A percentile compares a stretch with the other conserved stretches of the same genome.
These are phyloP conservation scores for Clonostachys byssicola DNA, from an alignment of 2,329 filamentous ascomycete species.

Conservation along the genomic window DNA sequence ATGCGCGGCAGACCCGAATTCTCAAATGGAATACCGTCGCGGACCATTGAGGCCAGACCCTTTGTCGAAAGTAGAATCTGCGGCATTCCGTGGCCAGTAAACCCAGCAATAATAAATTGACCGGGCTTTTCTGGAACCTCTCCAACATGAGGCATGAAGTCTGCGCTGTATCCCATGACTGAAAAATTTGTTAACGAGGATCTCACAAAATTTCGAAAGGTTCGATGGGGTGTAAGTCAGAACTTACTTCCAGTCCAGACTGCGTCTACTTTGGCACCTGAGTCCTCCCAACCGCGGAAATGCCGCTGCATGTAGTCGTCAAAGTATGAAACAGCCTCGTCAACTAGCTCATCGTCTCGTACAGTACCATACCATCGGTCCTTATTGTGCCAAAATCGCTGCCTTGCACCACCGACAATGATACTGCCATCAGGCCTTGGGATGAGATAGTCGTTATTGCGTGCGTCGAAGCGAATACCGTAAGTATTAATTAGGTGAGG, in stretches of 20 bases:
- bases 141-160: constrained; percentile 38
- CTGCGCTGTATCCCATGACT: constrained; percentile 37
- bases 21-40: constrained; percentile 17
- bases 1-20: constrained; percentile 27
- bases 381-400: constrained; percentile 20
- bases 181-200: no score
- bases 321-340: constrained; percentile 35
- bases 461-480: constrained; percentile 10
- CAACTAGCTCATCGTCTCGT: constrained; percentile 40
- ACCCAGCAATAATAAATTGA: constrained; percentile 41
- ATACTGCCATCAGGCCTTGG: constrained; percentile 34
- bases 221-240: no score
- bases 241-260: constrained; percentile 34
- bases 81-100: constrained; percentile 48
- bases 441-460: constrained; percentile 30
- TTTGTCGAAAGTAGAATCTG: constrained; percentile 33
- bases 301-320: constrained; percentile 40
- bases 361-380: constrained; percentile 38
- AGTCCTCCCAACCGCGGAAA: constrained; percentile 43
- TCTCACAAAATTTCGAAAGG: neutral
- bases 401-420: constrained; percentile 18
- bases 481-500: constrained; percentile 15
- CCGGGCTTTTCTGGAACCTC: constrained; percentile 19
- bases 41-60: constrained; percentile 22
- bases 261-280: constrained; percentile 20